These are phyloP conservation scores for Tetrapisispora nanseiensis DNA, from an alignment of 805 yeast genomes.

Conservation along the genomic window DNA sequence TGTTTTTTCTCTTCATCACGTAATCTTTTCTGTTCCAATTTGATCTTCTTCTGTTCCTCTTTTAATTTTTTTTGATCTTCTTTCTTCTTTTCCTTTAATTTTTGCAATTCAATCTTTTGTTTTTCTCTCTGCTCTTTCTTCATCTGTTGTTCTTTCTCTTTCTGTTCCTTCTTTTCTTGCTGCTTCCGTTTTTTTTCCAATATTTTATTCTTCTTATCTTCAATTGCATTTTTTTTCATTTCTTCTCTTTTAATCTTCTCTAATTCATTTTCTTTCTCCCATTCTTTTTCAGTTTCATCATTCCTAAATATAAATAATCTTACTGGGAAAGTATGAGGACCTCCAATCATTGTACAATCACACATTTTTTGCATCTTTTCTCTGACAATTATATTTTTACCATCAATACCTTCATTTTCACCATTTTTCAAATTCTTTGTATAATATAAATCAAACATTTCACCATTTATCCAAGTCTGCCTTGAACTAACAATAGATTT, in stretches of 20 bases:
- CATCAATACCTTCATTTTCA: constrained; percentile 26
- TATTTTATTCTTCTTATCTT: constrained; percentile 18
- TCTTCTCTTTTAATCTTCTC: constrained; percentile 30
- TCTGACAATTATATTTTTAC: constrained; percentile 27
- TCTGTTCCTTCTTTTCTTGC: constrained; percentile 18
- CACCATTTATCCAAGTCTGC: constrained; percentile 51
- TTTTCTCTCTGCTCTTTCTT: constrained; percentile 17
- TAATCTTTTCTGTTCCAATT: constrained; percentile 14
- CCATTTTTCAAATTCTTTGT: constrained; percentile 43
- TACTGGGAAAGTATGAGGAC: constrained; percentile 76
- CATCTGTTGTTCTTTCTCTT: constrained; percentile 11
- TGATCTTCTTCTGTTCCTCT: constrained; percentile 11
- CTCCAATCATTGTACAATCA: constrained; percentile 61
- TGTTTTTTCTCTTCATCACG: constrained; percentile 1
- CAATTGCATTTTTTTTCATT: constrained; percentile 30
- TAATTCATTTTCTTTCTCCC: constrained; percentile 33
- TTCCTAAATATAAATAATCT: constrained; percentile 79
- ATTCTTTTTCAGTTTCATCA: constrained; percentile 49
- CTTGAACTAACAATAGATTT: constrained; percentile 68
- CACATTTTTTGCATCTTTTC: constrained; percentile 85
- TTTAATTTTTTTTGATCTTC: constrained; percentile 16
- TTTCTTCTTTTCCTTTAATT: constrained; percentile 10
- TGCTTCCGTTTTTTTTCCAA: constrained; percentile 22
- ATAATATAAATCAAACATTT: constrained; percentile 76
- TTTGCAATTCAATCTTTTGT: constrained; percentile 16